Evolutionary conservation across 2,329 filamentous ascomycete genomes (phyloP), one percentile per base, ranked within the genome.

Genomic region (Juglanconis juglandina): DNA sequence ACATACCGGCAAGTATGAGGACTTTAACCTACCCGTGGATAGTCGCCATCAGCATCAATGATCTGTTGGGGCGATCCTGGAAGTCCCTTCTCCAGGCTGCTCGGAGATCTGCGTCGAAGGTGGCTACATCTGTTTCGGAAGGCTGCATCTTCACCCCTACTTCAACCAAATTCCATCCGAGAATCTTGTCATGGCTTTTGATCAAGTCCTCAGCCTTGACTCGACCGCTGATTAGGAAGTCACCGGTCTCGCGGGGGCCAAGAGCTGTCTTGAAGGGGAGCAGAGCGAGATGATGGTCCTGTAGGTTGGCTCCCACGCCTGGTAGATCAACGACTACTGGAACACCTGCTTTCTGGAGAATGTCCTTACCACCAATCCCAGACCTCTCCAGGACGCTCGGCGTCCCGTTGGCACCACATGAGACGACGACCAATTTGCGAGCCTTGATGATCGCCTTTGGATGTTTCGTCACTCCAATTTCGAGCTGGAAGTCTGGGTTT

Each of bases 121-220:
- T 73, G 6, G 73, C 73, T 24, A 24, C 24, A 56, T 86, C 83
- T 30, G 72, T 69, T n/a, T 79, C 76, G 0, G 78, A 78, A 0
- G 82, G 81, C 4, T 83, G 77, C 58, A 86, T 70, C 67, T 86
- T 86, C 53, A 74, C 74, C n/a, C 73, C 72, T 17, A 80, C 72
- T 60, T 86, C 83, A 61, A 83, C 75, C 3, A 71, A 77, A 58
- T 86, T 86, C 78, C 81, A 85, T 17, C 82, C 81, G 1, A 86
- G 71, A 24, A 80, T 71, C 50, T 64, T 59, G 55, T 71, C 61
- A 11, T 67, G 67, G 35, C 63, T 61, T 3, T 53, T 56, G 11
- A 73, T 56, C 5, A 68, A 56, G 7, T 69, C 60, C 24, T 64
- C 57, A 3, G 62, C 49, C 8, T 66, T 63, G 5, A 66, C 53